Conservation (phyloP, 78 protist genomes). For the Dictyostelium firmibasis region DNA sequence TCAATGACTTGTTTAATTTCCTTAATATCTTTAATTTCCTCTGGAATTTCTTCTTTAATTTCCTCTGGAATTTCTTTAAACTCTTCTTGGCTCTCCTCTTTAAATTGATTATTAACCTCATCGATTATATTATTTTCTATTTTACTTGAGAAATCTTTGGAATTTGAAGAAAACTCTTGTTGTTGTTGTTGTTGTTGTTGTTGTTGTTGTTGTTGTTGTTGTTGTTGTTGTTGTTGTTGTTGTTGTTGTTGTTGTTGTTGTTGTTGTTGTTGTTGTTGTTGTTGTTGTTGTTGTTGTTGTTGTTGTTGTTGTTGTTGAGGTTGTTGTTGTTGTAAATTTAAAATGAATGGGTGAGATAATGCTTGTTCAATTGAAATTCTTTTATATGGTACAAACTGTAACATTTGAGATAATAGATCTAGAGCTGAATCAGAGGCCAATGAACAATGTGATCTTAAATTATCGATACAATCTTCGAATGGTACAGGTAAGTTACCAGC, state of each 20-base stretch:
- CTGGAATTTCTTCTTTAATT: neutral
- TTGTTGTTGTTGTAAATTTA: neutral
- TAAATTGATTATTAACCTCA: too few relatives aligned
- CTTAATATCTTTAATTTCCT: too few relatives aligned
- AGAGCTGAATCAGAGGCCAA: slow-evolving; percentile 2
- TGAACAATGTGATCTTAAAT: slow-evolving; percentile 17
- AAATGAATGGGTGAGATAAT: slow-evolving; percentile 36
- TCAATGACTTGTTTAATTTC: too few relatives aligned
- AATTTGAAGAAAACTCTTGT: too few relatives aligned
- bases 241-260: neutral
- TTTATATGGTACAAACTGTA: slow-evolving; percentile 33
- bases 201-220: neutral
- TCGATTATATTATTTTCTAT: too few relatives aligned
- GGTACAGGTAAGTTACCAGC: slow-evolving; percentile 36
- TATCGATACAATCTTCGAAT: slow-evolving; percentile 59
- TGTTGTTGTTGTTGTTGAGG: neutral
- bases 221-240: neutral
- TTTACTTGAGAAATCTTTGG: too few relatives aligned
- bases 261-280: neutral
- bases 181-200: neutral
- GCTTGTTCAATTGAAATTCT: slow-evolving; percentile 53
- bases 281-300: neutral
- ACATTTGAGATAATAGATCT: slow-evolving; percentile 9
- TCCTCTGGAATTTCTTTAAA: neutral
- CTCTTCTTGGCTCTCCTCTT: neutral